Evolutionary conservation across 23 red algal genomes (phyloP).

Genomic region (Agarophyton chilense): DNA sequence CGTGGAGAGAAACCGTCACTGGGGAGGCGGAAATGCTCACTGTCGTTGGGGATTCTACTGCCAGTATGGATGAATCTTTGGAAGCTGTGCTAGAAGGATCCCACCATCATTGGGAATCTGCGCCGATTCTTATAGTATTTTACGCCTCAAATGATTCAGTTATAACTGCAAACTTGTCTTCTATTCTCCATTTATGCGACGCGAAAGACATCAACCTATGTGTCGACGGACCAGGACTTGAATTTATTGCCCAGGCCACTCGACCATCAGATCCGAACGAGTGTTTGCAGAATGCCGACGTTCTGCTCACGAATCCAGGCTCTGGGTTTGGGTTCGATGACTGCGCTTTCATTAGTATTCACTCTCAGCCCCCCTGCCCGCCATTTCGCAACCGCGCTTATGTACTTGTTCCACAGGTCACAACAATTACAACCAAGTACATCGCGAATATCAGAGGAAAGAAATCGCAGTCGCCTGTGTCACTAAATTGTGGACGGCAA

Average conservation of each 20-base stretch:
- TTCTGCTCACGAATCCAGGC: conserved; percentile 32
- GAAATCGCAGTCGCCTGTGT: conserved; percentile 4
- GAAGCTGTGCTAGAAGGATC: conserved; percentile 3
- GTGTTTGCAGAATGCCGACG: conserved; percentile 11
- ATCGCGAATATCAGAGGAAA: not conserved
- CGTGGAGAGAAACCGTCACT: not conserved
- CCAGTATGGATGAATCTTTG: not conserved
- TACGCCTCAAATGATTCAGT: conserved; percentile 32
- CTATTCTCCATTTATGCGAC: conserved; percentile 16
- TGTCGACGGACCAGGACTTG: conserved; percentile 39
- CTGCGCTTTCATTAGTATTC: conserved; percentile 32
- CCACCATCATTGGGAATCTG: not conserved
- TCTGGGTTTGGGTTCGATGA: conserved; percentile 58
- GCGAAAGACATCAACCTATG: conserved; percentile 5
- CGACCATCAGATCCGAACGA: conserved; percentile 39
- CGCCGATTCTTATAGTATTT: not conserved
- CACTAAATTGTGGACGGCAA: conserved; percentile 25
- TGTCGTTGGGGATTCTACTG: not conserved
- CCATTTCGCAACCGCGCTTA: not conserved
- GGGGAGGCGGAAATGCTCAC: not conserved
- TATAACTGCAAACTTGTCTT: conserved; percentile 17
- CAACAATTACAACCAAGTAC: not conserved
- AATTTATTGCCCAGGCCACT: conserved; percentile 28
- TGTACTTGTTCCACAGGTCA: not conserved
- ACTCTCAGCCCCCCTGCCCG: not conserved